Conservation (phyloP, 495 filamentous ascomycete species). For the Neurospora sp. region DNA sequence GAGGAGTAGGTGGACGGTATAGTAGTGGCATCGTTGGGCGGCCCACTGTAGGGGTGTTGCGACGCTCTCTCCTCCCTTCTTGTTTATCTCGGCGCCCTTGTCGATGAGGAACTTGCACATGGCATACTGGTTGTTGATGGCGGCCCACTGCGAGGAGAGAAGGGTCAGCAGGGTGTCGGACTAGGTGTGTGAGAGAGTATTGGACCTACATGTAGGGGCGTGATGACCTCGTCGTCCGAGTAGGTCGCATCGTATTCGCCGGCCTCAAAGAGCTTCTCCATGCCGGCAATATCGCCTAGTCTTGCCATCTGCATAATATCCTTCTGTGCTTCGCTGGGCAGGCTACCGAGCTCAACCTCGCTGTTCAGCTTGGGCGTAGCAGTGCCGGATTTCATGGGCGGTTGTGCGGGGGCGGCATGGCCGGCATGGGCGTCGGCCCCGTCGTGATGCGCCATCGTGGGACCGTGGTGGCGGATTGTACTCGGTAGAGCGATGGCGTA, state of each 20-base stretch:
- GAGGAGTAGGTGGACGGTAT: constrained; percentile 64
- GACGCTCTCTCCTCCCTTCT: constrained; percentile 85
- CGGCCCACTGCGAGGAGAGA: constrained; percentile 65
- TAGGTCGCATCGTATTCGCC: constrained; percentile 73
- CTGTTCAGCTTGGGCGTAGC: constrained; percentile 52
- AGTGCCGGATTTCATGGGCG: constrained; percentile 47
- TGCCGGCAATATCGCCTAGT: constrained; percentile 71
- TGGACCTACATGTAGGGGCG: constrained; percentile 76
- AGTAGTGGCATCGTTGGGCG: constrained; percentile 86
- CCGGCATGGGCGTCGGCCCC: constrained; percentile 12
- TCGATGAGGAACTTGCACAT: constrained; percentile 93
- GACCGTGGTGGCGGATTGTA: background rate
- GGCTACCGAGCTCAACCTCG: constrained; percentile 59
- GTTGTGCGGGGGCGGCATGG: constrained; percentile 30
- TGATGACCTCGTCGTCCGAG: constrained; percentile 83
- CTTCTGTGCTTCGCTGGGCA: constrained; percentile 50
- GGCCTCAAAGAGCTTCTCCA: constrained; percentile 79
- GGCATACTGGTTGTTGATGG: constrained; percentile 97
- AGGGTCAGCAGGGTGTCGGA: constrained; percentile 18
- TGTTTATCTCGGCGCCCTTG: constrained; percentile 82
- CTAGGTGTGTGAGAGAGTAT: background rate
- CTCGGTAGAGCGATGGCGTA: background rate
- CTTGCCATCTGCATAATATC: constrained; percentile 96
- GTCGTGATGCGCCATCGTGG: constrained; percentile 18
- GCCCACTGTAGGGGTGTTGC: constrained; percentile 96